Evolutionary conservation across 2,329 filamentous ascomycete genomes (phyloP).

Genomic region (Neocucurbitaria cava): DNA sequence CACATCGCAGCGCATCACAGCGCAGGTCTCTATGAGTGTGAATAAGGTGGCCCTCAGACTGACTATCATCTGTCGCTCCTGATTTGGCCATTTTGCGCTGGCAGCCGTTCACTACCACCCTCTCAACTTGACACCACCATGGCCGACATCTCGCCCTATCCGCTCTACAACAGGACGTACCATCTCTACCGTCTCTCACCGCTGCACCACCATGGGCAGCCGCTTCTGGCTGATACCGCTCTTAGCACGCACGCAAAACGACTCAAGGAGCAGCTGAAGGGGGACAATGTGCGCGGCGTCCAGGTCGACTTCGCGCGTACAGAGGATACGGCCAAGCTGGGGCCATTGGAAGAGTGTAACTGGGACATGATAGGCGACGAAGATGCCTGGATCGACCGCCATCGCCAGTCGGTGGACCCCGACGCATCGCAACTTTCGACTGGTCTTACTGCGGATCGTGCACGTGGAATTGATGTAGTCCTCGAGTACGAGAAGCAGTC

Average conservation of each 20-base stretch:
- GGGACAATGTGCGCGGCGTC: conserved; percentile 56
- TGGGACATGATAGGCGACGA: conserved; percentile 56
- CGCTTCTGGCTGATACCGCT: conserved; percentile 45
- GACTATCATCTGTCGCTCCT: too few species aligned
- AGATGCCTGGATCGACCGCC: conserved; percentile 48
- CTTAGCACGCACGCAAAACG: conserved; percentile 57
- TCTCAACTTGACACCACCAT: conserved; percentile 23
- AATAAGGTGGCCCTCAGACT: too few species aligned
- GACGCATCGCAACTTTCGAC: conserved; percentile 37
- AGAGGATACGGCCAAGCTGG: conserved; percentile 53
- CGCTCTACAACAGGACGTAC: conserved; percentile 62
- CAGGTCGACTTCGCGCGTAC: conserved; percentile 49
- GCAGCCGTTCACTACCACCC: not conserved
- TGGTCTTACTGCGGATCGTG: conserved; percentile 24
- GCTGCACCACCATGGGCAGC: conserved; percentile 55
- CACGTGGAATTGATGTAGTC: conserved; percentile 56
- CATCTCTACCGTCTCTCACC: conserved; percentile 61
- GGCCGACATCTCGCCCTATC: conserved; percentile 48
- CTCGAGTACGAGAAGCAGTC: conserved; percentile 58
- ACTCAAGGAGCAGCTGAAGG: conserved; percentile 58
- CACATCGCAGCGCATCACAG: not conserved
- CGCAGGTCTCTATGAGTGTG: not conserved
- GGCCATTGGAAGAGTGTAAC: conserved; percentile 55
- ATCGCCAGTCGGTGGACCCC: conserved; percentile 42
- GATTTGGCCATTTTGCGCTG: too few species aligned